A percentile compares a stretch with the other conserved stretches of the same genome.
These are phyloP conservation scores for Grosmannia huntii DNA, from an alignment of 2,329 filamentous ascomycete species.

Conservation along the genomic window DNA sequence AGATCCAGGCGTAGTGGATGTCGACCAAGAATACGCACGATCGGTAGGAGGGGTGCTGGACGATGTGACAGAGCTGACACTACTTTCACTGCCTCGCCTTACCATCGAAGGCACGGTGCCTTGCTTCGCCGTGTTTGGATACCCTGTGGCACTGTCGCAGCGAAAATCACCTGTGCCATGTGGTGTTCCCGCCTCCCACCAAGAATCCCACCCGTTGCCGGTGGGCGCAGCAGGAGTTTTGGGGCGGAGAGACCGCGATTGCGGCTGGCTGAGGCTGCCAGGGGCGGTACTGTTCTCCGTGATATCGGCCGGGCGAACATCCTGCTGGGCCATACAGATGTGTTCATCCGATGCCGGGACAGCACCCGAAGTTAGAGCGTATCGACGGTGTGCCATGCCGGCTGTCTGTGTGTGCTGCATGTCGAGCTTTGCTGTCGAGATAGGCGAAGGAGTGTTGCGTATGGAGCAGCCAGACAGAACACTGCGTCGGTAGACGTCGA, in stretches of 20 bases:
- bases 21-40: slow-evolving; percentile 5
- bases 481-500: not conserved
- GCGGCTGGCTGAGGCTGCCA: not conserved
- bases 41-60: slow-evolving; percentile 3
- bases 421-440: not conserved
- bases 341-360: not conserved
- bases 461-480: not conserved
- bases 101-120: not conserved
- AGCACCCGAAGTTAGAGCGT: not conserved
- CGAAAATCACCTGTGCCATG: not conserved
- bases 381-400: not conserved
- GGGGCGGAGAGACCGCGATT: not conserved
- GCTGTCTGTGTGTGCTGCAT: not conserved
- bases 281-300: not conserved
- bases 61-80: slow-evolving; percentile 5
- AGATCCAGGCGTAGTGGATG: slow-evolving; percentile 8
- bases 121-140: not conserved
- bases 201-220: not conserved
- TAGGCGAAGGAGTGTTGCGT: not conserved
- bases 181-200: not conserved
- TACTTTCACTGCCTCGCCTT: slow-evolving; percentile 9
- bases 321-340: not conserved
- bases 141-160: not conserved
- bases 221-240: not conserved
- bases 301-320: not conserved